phyloP scores from a whole-genome alignment of 306 rosid genomes.

The Fragaria iinumae region DNA sequence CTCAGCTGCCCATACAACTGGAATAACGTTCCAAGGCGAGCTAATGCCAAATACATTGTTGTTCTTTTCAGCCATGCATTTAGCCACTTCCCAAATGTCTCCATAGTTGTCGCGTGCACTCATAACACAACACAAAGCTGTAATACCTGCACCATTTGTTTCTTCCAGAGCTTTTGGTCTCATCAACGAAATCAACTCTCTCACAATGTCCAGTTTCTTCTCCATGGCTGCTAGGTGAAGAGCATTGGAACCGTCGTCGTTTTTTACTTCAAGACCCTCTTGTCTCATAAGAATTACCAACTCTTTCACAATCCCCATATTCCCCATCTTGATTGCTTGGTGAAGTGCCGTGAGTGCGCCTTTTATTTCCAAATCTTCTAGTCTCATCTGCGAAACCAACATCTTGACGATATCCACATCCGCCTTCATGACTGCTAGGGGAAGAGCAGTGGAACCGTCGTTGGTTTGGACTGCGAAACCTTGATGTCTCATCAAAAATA shows the following conservation, averaged over 20 bases:
- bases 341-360: no score
- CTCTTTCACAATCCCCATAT: neutral
- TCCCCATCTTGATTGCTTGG: neutral
- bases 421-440: no score
- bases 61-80: neutral
- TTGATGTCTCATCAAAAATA: neutral
- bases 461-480: neutral
- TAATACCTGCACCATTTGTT: rapidly evolving
- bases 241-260: neutral
- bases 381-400: neutral
- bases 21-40: neutral
- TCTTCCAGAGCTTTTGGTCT: neutral
- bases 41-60: neutral
- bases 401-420: neutral
- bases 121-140: neutral
- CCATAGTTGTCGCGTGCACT: rapidly evolving
- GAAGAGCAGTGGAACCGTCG: neutral
- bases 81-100: neutral
- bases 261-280: neutral
- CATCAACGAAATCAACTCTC: neutral
- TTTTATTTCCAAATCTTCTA: neutral
- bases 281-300: neutral
- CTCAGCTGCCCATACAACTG: rapidly evolving
- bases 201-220: neutral
- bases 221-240: no score